phyloP scores from a whole-genome alignment of 2,329 filamentous ascomycete genomes.

The Tricladium varicosporioides region DNA sequence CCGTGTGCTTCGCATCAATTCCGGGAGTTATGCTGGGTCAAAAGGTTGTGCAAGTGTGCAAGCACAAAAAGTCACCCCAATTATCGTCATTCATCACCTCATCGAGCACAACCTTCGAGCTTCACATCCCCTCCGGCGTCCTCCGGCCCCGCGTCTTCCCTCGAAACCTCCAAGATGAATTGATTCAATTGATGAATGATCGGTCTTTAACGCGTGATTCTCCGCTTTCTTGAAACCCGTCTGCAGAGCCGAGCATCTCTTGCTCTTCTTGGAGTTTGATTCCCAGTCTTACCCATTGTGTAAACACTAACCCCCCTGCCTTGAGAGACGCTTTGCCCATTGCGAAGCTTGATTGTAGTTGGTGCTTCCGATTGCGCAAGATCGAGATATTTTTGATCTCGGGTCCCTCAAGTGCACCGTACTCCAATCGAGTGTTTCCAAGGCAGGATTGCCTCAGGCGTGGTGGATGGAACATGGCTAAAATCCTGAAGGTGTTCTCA shows the following conservation, averaged over 20 bases:
- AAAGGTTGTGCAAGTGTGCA: neutral
- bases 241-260: neutral
- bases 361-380: neutral
- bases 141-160: constrained; percentile 14
- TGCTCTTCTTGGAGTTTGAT: neutral
- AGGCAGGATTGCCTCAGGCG: neutral
- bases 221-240: constrained; percentile 1
- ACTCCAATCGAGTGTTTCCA: neutral
- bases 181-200: neutral
- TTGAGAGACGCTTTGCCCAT: neutral
- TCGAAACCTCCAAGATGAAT: neutral
- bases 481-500: constrained; percentile 1
- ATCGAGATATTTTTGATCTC: neutral
- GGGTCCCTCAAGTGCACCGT: neutral
- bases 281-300: neutral
- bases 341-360: too few relatives aligned
- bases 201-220: constrained; percentile 1
- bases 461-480: constrained; percentile 9
- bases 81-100: constrained; percentile 14
- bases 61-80: constrained; percentile 9
- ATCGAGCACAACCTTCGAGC: neutral
- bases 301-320: neutral
- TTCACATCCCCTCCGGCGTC: constrained; percentile 7
- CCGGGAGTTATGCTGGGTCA: neutral
- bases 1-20: neutral